These are phyloP conservation scores for Hymenoscyphus scutula DNA, from an alignment of 2,329 filamentous ascomycete genomes.

Conservation along the genomic window DNA sequence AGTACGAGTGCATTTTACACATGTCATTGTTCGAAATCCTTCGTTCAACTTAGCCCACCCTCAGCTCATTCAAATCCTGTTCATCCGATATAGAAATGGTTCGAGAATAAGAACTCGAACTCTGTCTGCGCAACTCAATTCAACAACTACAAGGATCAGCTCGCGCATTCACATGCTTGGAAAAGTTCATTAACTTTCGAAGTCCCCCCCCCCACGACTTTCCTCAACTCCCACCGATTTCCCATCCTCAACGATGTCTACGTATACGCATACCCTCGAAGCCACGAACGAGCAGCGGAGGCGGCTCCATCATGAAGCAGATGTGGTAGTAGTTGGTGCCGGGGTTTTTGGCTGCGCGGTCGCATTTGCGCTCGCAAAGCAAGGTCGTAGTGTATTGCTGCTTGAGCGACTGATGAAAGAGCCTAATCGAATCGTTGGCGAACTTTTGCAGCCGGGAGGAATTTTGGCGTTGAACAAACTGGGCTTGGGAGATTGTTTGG, in stretches of 20 bases:
- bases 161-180: slow-evolving; percentile 10
- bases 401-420: slow-evolving; percentile 88
- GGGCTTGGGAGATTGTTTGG: slow-evolving; percentile 77
- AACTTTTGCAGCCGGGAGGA: slow-evolving; percentile 90
- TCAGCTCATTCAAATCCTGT: background rate
- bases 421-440: slow-evolving; percentile 93
- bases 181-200: slow-evolving; percentile 4
- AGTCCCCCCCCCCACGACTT: background rate
- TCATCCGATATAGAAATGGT: background rate
- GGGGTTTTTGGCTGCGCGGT: slow-evolving; percentile 86
- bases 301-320: slow-evolving; percentile 60
- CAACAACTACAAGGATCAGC: slow-evolving; percentile 16
- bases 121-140: background rate
- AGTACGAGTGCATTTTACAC: background rate
- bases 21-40: slow-evolving; percentile 12
- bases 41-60: background rate
- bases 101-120: background rate
- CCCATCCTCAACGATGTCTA: slow-evolving; percentile 20
- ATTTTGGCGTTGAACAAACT: slow-evolving; percentile 76
- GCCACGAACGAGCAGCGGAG: slow-evolving; percentile 43
- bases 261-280: slow-evolving; percentile 9
- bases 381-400: slow-evolving; percentile 86
- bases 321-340: slow-evolving; percentile 89
- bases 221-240: background rate
- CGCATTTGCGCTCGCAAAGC: slow-evolving; percentile 79